Evolutionary conservation across 73 alveolate species (phyloP).

Genomic region (Stentor roeselii): DNA sequence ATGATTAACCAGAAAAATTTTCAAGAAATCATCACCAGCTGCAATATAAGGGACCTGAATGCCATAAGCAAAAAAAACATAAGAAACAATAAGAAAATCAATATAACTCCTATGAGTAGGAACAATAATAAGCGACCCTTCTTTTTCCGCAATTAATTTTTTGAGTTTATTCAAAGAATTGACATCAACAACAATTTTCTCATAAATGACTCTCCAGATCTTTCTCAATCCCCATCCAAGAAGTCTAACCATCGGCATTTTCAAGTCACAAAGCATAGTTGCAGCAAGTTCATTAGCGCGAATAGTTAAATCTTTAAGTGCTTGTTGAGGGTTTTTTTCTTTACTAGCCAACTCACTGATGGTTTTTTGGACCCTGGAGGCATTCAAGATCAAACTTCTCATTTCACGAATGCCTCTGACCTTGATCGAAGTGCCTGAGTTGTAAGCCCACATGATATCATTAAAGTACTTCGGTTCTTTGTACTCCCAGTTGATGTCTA

Average conservation of each 20-base stretch:
- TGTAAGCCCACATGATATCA: constrained; percentile 62
- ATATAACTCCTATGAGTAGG: constrained; percentile 91
- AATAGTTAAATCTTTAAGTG: constrained; percentile 33
- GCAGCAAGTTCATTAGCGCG: constrained; percentile 57
- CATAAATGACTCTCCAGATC: constrained; percentile 67
- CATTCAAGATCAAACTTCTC: constrained; percentile 37
- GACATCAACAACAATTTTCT: constrained; percentile 69
- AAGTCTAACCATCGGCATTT: constrained; percentile 42
- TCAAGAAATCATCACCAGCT: constrained; percentile 88
- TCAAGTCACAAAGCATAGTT: constrained; percentile 55
- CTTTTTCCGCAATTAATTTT: constrained; percentile 28
- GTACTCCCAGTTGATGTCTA: constrained; percentile 36
- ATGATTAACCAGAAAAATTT: constrained; percentile 62
- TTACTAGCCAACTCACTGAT: constrained; percentile 47
- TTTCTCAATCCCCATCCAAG: constrained; percentile 66
- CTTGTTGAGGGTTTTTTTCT: constrained; percentile 35
- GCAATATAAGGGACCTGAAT: constrained; percentile 85
- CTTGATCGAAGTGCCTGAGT: constrained; percentile 41
- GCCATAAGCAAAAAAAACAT: constrained; percentile 71
- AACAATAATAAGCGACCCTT: constrained; percentile 70
- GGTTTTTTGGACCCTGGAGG: constrained; percentile 57
- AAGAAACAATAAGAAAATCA: constrained; percentile 77
- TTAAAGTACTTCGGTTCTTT: constrained; percentile 44
- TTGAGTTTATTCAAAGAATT: constrained; percentile 37
- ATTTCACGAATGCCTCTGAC: constrained; percentile 47